Evolutionary conservation across 2,329 filamentous ascomycete genomes (phyloP).

Genomic region (Microcyclospora pomicola): DNA sequence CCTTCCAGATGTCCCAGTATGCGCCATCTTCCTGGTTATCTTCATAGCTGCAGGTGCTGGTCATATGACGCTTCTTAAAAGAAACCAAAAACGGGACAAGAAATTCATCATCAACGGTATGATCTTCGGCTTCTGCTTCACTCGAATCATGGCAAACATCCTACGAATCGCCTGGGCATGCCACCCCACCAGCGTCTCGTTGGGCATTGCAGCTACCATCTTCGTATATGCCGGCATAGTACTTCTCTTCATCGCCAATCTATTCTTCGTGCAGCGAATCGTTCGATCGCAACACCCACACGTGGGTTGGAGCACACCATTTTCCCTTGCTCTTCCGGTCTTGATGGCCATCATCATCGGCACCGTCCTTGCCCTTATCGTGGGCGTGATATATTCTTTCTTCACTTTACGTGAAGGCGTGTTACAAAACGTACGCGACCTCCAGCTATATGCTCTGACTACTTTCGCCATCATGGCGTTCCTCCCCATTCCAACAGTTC

Average conservation of each 20-base stretch:
- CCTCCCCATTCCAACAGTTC: slow-evolving; percentile 8
- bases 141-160: slow-evolving; percentile 27
- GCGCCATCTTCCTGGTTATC: slow-evolving; percentile 28
- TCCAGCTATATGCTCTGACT: slow-evolving; percentile 15
- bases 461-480: slow-evolving; percentile 12
- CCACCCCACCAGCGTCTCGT: slow-evolving; percentile 15
- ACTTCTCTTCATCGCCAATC: slow-evolving; percentile 19
- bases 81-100: slow-evolving; percentile 25
- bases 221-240: slow-evolving; percentile 20
- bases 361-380: slow-evolving; percentile 13
- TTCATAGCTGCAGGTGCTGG: slow-evolving; percentile 26
- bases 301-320: slow-evolving; percentile 15
- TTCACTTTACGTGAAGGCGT: slow-evolving; percentile 15
- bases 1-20: slow-evolving; percentile 27
- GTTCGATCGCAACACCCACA: slow-evolving; percentile 15
- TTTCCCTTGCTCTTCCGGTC: slow-evolving; percentile 6
- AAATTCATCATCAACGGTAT: slow-evolving; percentile 29
- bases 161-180: slow-evolving; percentile 22
- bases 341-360: slow-evolving; percentile 9
- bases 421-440: slow-evolving; percentile 6
- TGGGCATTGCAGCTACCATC: slow-evolving; percentile 20
- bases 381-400: slow-evolving; percentile 15
- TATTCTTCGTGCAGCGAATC: slow-evolving; percentile 18
- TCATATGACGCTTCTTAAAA: slow-evolving; percentile 30
- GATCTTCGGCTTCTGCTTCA: slow-evolving; percentile 32